These are phyloP conservation scores for Perkinsus marinus DNA, from an alignment of 169 alveolate species.

Conservation along the genomic window DNA sequence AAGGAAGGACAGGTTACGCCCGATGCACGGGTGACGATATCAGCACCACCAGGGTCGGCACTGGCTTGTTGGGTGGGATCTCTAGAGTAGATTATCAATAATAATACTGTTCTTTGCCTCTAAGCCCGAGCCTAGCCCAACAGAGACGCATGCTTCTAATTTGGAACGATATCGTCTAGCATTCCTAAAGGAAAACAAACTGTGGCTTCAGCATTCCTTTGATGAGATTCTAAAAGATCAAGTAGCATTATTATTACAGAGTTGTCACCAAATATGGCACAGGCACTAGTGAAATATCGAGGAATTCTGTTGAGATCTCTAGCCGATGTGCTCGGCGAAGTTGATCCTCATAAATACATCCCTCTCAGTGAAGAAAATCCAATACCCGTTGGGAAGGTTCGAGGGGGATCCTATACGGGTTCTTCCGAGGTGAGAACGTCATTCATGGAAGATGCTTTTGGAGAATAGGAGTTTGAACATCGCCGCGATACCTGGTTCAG, in stretches of 20 bases:
- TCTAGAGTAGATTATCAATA: no score
- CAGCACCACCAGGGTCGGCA: background rate
- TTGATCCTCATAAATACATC: background rate
- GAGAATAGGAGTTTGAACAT: no score
- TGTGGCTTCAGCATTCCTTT: conserved; percentile 2
- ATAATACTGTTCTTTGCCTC: background rate
- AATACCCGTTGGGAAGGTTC: no score
- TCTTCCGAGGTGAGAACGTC: no score
- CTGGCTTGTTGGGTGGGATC: background rate
- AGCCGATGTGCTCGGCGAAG: background rate
- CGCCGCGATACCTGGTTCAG: no score
- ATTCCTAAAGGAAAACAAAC: conserved; percentile 1
- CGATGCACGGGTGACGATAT: background rate
- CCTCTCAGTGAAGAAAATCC: background rate
- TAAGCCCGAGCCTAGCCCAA: background rate
- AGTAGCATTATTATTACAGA: no score
- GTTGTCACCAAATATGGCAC: no score
- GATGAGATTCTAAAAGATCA: background rate
- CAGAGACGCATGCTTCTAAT: background rate
- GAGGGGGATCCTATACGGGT: no score
- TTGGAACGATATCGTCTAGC: conserved; percentile 4
- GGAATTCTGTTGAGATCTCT: background rate
- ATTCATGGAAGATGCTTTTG: no score
- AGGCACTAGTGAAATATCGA: background rate
- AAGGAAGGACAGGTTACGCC: background rate